Percentiles rank a stretch among this genome's conserved stretches.
Conservation (phyloP, 345 rosid species). For the Hibiscus trionum region DNA sequence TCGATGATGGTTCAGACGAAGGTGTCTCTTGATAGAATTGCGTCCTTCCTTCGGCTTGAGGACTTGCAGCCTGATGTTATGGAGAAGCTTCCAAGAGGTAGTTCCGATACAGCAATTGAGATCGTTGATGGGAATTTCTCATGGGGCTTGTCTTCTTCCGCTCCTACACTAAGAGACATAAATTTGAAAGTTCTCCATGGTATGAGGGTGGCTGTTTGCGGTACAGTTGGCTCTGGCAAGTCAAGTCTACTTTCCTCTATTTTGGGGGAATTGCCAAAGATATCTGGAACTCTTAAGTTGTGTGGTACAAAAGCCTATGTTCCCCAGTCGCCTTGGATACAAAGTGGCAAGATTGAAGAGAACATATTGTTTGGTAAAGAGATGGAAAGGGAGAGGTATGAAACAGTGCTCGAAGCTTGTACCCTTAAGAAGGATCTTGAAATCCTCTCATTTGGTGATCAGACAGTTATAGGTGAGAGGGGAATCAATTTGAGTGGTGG, state of each 20-base stretch:
- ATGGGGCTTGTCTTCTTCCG: conserved; percentile 39
- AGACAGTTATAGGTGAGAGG: conserved; percentile 75
- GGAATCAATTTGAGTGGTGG: conserved; percentile 89
- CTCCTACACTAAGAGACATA: conserved; percentile 38
- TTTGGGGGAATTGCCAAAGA: conserved; percentile 60
- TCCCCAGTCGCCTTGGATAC: conserved; percentile 79
- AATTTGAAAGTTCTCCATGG: conserved; percentile 43
- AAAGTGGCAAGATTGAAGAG: conserved; percentile 64
- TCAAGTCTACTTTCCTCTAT: conserved; percentile 59
- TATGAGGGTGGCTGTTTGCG: conserved; percentile 59
- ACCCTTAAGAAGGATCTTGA: conserved; percentile 62
- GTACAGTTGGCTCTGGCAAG: conserved; percentile 70
- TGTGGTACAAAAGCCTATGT: conserved; percentile 63
- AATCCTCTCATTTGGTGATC: conserved; percentile 69
- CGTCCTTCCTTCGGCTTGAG: conserved; percentile 45
- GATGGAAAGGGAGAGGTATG: conserved; percentile 62
- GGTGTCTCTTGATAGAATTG: conserved; percentile 59
- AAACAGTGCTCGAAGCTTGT: conserved; percentile 62
- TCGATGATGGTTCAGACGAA: conserved; percentile 49
- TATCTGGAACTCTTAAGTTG: conserved; percentile 41
- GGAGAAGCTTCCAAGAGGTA: conserved; percentile 16
- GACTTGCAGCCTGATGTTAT: conserved; percentile 39
- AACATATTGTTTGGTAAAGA: conserved; percentile 71
- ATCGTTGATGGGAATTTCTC: conserved; percentile 40
- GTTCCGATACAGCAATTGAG: conserved; percentile 30